A percentile compares a stretch with the other conserved stretches of the same genome.
Evolutionary conservation across 768 basidiomycete species (phyloP).

Genomic region (Russula emetica): DNA sequence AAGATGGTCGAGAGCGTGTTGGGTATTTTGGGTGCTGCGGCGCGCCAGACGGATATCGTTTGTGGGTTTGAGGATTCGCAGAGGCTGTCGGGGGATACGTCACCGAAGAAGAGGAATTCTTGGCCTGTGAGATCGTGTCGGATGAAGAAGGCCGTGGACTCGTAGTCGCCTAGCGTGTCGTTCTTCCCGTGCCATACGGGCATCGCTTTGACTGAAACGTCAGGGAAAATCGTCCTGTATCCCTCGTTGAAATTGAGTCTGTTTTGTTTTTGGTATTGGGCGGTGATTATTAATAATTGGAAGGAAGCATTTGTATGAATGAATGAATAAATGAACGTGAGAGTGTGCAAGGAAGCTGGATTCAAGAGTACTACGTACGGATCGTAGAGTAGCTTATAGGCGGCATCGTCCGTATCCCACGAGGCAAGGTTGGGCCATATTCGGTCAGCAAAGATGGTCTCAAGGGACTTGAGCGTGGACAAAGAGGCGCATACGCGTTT

Average conservation of each 20-base stretch:
- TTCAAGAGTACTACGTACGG: conserved; percentile 43
- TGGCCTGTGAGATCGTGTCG: conserved; percentile 53
- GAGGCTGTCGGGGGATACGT: conserved; percentile 83
- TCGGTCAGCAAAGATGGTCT: conserved; percentile 68
- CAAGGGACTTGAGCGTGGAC: conserved; percentile 62
- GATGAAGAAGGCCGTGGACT: conserved; percentile 83
- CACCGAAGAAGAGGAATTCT: conserved; percentile 92
- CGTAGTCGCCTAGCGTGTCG: conserved; percentile 49
- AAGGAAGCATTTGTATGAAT: neutral
- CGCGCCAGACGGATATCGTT: conserved; percentile 73
- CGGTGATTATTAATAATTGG: neutral
- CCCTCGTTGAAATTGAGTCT: conserved; percentile 51
- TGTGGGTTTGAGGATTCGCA: conserved; percentile 44
- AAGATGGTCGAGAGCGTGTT: conserved; percentile 72
- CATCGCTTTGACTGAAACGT: conserved; percentile 62
- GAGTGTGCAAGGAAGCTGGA: neutral
- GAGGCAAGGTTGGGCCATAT: conserved; percentile 85
- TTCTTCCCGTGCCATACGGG: conserved; percentile 70
- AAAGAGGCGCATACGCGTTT: conserved; percentile 61
- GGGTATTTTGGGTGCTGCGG: conserved; percentile 73
- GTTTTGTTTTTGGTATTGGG: conserved; percentile 7
- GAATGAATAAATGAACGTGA: neutral
- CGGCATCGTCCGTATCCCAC: conserved; percentile 59
- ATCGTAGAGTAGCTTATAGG: conserved; percentile 58
- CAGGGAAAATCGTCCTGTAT: conserved; percentile 49